A percentile compares a stretch with the other conserved stretches of the same genome.
Evolutionary conservation across 2,329 filamentous ascomycete species (phyloP).

Genomic region (Exserohilum rostratum): DNA sequence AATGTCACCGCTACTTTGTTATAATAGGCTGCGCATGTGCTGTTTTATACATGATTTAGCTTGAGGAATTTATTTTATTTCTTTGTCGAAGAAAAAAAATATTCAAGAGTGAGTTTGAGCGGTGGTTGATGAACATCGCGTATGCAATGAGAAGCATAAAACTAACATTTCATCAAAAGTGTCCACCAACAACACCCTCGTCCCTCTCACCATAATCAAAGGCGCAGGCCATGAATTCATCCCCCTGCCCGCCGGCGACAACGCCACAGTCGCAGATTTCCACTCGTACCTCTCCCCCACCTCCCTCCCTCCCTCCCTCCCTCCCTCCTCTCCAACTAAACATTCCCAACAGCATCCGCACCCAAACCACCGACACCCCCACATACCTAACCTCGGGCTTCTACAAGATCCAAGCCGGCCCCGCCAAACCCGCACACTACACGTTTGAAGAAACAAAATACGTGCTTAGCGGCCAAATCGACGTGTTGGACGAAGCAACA

Average conservation of each 20-base stretch:
- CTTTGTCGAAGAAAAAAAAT: too few relatives aligned
- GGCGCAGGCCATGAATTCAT: slow-evolving; percentile 30
- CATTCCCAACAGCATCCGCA: slow-evolving; percentile 15
- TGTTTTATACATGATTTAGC: too few relatives aligned
- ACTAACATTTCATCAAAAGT: slow-evolving; percentile 3
- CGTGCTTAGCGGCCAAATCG: slow-evolving; percentile 26
- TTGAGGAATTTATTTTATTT: too few relatives aligned
- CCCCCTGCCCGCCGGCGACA: slow-evolving; percentile 21
- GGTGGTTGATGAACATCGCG: too few relatives aligned
- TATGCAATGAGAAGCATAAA: too few relatives aligned
- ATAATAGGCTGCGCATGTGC: too few relatives aligned
- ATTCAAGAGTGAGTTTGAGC: too few relatives aligned
- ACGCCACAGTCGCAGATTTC: slow-evolving; percentile 30
- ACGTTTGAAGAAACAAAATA: slow-evolving; percentile 29
- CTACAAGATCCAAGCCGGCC: slow-evolving; percentile 28
- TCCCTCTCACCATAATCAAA: slow-evolving; percentile 30
- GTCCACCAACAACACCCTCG: slow-evolving; percentile 11
- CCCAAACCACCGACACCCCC: slow-evolving; percentile 19
- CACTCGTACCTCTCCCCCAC: slow-evolving; percentile 17
- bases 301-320: background rate
- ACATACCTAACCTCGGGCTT: slow-evolving; percentile 27
- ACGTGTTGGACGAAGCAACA: slow-evolving; percentile 26
- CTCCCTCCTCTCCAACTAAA: background rate
- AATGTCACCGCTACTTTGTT: background rate
- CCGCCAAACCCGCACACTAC: slow-evolving; percentile 20